Conservation (phyloP, 2,329 filamentous ascomycete species). For the Pseudogymnoascus verrucosus region DNA sequence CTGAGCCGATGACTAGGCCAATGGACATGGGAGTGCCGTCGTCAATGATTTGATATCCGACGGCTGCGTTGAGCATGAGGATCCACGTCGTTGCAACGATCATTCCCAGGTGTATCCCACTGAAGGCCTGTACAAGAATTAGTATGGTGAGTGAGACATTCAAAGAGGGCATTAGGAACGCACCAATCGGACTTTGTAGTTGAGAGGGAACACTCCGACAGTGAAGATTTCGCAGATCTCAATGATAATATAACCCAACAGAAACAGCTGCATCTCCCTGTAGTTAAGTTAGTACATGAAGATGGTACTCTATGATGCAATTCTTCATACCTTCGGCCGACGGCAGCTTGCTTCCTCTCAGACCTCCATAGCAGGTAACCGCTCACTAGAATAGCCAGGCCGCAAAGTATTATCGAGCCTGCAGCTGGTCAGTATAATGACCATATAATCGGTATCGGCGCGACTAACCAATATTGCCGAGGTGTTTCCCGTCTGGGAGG, state of each 20-base stretch:
- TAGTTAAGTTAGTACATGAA: slow-evolving; percentile 33
- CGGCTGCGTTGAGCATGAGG: slow-evolving; percentile 80
- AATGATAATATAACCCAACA: slow-evolving; percentile 76
- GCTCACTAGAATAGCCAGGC: slow-evolving; percentile 63
- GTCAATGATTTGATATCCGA: slow-evolving; percentile 89
- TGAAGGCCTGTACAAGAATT: slow-evolving; percentile 57
- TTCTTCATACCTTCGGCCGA: slow-evolving; percentile 69
- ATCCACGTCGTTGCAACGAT: slow-evolving; percentile 87
- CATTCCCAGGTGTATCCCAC: slow-evolving; percentile 80
- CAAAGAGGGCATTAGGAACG: slow-evolving; percentile 26
- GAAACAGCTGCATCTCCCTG: slow-evolving; percentile 91
- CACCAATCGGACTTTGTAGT: slow-evolving; percentile 63
- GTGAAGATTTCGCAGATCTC: slow-evolving; percentile 96
- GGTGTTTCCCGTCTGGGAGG: slow-evolving; percentile 53
- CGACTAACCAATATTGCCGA: slow-evolving; percentile 74
- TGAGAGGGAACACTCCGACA: slow-evolving; percentile 77
- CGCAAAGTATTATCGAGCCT: slow-evolving; percentile 84
- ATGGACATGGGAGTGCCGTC: slow-evolving; percentile 84
- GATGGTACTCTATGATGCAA: not conserved
- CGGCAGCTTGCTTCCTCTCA: slow-evolving; percentile 84
- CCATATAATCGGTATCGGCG: not conserved
- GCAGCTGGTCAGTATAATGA: slow-evolving; percentile 24
- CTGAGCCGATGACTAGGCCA: slow-evolving; percentile 64
- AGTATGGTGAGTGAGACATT: not conserved
- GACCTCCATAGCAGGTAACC: slow-evolving; percentile 68